These are phyloP conservation scores for Annulohypoxylon nitens DNA, from an alignment of 495 filamentous ascomycete genomes.

Conservation along the genomic window DNA sequence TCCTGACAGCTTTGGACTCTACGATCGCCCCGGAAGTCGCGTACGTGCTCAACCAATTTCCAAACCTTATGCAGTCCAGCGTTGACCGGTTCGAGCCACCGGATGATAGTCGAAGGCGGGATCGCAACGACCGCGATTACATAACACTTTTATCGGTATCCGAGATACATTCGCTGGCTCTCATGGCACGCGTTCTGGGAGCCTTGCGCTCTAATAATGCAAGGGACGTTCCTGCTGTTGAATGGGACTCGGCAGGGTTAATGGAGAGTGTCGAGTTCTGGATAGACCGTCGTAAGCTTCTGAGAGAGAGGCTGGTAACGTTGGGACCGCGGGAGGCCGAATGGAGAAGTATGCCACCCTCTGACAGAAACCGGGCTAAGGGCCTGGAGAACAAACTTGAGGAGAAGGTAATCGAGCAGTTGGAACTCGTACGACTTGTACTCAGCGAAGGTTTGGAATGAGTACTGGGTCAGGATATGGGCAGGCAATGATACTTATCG, in stretches of 20 bases:
- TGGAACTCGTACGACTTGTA: conserved; percentile 67
- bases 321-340: conserved; percentile 76
- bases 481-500: conserved; percentile 15
- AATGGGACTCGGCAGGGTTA: conserved; percentile 76
- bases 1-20: conserved; percentile 82
- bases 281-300: conserved; percentile 68
- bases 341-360: conserved; percentile 67
- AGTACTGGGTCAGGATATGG: conserved; percentile 25
- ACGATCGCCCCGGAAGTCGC: conserved; percentile 85
- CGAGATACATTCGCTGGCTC: conserved; percentile 81
- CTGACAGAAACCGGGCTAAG: conserved; percentile 49
- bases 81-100: conserved; percentile 71
- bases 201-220: conserved; percentile 70
- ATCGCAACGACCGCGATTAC: conserved; percentile 57
- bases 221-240: conserved; percentile 73
- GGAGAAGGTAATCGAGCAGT: conserved; percentile 76
- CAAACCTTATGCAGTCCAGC: conserved; percentile 74
- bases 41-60: conserved; percentile 87
- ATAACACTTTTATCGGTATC: conserved; percentile 78
- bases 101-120: conserved; percentile 59
- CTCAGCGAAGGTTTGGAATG: conserved; percentile 57
- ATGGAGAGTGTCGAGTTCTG: conserved; percentile 85
- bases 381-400: conserved; percentile 73
- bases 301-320: conserved; percentile 79
- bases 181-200: conserved; percentile 76